Conservation (phyloP, 176 grass and related monocot genomes). For the Aegilops longissima region DNA sequence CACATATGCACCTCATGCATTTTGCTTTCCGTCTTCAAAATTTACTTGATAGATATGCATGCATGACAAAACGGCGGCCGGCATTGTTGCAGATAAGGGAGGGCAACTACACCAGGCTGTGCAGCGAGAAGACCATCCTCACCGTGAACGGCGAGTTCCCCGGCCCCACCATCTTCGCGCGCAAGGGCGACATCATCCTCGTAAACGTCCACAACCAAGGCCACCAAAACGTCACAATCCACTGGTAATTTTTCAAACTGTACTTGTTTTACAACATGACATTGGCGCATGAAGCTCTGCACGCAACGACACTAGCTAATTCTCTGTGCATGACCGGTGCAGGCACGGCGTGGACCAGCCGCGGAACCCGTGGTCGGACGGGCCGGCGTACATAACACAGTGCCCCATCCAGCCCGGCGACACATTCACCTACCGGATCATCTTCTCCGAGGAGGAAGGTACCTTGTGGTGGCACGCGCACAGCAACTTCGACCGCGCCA, state of each 20-base stretch:
- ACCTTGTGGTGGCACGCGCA: constrained; percentile 70
- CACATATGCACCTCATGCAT: neutral
- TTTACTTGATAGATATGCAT: neutral
- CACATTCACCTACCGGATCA: constrained; percentile 48
- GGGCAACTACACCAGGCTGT: constrained; percentile 50
- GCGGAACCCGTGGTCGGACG: constrained; percentile 20
- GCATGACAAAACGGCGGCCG: neutral
- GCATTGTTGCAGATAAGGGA: constrained; percentile 46
- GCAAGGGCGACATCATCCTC: constrained; percentile 40
- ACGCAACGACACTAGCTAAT: neutral
- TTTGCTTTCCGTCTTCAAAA: neutral
- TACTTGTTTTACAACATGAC: neutral
- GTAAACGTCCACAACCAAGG: constrained; percentile 73
- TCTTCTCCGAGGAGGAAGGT: constrained; percentile 51
- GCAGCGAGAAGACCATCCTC: constrained; percentile 59
- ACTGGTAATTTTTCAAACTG: constrained; percentile 38
- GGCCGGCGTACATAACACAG: neutral
- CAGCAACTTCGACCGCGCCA: constrained; percentile 49
- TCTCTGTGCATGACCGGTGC: neutral
- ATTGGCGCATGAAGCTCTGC: neutral
- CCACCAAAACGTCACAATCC: constrained; percentile 62
- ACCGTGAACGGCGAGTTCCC: constrained; percentile 71
- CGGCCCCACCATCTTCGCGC: constrained; percentile 64
- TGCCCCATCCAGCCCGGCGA: constrained; percentile 20
- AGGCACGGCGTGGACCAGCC: constrained; percentile 67